Percentiles rank a stretch among this genome's conserved stretches.
These are phyloP conservation scores for Chrysosporium keratinophilum DNA, from an alignment of 2,329 filamentous ascomycete genomes.

Conservation along the genomic window DNA sequence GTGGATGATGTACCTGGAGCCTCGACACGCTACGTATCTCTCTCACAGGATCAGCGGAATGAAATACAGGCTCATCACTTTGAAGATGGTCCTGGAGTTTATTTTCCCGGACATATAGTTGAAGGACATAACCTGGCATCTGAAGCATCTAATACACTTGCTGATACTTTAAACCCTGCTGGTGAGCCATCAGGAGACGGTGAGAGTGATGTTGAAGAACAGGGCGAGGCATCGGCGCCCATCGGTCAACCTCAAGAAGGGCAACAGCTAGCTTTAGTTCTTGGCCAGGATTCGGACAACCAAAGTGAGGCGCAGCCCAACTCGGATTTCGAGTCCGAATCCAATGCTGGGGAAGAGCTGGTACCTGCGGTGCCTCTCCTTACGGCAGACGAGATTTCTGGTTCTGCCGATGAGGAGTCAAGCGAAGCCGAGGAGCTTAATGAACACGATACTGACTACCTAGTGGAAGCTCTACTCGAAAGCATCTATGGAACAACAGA, in stretches of 20 bases:
- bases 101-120: too few relatives aligned
- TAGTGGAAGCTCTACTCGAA: conserved; percentile 3
- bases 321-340: conserved; percentile 12
- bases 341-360: conserved; percentile 15
- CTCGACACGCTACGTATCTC: conserved; percentile 24
- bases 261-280: neutral
- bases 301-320: neutral
- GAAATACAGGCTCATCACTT: neutral
- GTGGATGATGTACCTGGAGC: conserved; percentile 22
- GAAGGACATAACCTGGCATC: too few relatives aligned
- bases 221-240: neutral
- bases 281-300: neutral
- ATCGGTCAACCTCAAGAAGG: neutral
- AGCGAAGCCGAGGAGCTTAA: conserved; percentile 13
- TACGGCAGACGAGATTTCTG: conserved; percentile 9
- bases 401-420: conserved; percentile 8
- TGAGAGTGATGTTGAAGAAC: neutral
- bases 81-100: neutral
- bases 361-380: neutral
- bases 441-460: conserved; percentile 4
- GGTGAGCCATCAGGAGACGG: too few relatives aligned
- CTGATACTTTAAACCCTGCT: too few relatives aligned
- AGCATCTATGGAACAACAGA: conserved; percentile 5
- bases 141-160: too few relatives aligned
- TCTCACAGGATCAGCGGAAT: conserved; percentile 11